A percentile compares a stretch with the other conserved stretches of the same genome.
phyloP scores from a whole-genome alignment of 176 grass and related monocot species.

The Oryza glumipatula region DNA sequence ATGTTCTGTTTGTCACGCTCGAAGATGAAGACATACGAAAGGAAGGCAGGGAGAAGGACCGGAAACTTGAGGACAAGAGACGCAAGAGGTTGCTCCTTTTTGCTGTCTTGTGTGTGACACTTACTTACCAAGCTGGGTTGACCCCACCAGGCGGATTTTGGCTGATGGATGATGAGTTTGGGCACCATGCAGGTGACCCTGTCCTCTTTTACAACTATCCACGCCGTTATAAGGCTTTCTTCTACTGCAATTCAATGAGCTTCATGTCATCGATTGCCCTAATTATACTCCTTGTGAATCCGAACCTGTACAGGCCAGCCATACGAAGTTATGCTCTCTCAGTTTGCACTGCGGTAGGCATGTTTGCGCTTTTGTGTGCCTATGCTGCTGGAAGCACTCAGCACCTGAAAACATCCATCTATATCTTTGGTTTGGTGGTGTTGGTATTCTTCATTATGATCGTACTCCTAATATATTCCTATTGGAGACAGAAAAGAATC shows the following conservation, averaged over 20 bases:
- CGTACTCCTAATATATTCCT: not conserved
- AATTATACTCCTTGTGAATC: slow-evolving; percentile 35
- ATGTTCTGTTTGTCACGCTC: not conserved
- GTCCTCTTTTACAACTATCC: slow-evolving; percentile 1
- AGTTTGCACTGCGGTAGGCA: not conserved
- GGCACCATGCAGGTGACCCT: not conserved
- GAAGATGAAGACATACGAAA: not conserved
- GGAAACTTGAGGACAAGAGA: not conserved
- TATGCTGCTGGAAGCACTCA: not conserved
- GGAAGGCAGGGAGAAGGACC: not conserved
- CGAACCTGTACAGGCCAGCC: slow-evolving; percentile 3
- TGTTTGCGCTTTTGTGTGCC: not conserved
- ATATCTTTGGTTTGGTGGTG: not conserved
- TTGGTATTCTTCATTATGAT: not conserved
- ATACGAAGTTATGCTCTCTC: slow-evolving; percentile 11
- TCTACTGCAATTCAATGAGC: slow-evolving; percentile 45
- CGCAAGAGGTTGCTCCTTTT: slow-evolving; percentile 33
- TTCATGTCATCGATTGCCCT: slow-evolving; percentile 41
- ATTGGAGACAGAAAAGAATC: not conserved
- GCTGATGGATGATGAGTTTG: not conserved
- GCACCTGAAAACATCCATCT: not conserved
- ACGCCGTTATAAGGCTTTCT: slow-evolving; percentile 33
- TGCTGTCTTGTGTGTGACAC: not conserved
- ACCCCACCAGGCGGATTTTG: slow-evolving; percentile 21
- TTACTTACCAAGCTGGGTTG: slow-evolving; percentile 45